Conservation (phyloP, 2,329 filamentous ascomycete genomes). For the Fusarium setosum region DNA sequence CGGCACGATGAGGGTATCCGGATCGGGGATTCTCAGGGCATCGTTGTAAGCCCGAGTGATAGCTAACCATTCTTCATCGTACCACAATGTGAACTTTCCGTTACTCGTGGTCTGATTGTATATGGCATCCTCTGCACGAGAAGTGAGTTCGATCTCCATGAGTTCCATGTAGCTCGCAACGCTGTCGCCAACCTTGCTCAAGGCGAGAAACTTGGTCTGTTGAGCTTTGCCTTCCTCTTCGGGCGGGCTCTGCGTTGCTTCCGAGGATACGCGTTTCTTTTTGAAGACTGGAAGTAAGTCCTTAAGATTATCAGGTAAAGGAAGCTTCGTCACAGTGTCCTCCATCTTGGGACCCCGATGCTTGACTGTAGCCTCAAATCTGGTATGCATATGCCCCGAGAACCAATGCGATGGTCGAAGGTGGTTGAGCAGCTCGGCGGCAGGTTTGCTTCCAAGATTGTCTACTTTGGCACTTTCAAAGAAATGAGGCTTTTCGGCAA, state of each 20-base stretch:
- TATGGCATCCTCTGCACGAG: constrained; percentile 46
- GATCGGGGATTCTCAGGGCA: constrained; percentile 72
- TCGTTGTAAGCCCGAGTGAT: constrained; percentile 84
- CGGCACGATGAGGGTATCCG: constrained; percentile 70
- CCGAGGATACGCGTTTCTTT: neutral
- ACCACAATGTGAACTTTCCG: constrained; percentile 58
- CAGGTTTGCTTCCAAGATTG: constrained; percentile 82
- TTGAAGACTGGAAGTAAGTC: constrained; percentile 11
- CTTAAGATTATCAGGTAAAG: constrained; percentile 1
- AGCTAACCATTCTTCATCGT: constrained; percentile 94
- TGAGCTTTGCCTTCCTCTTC: constrained; percentile 66
- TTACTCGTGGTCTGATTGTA: constrained; percentile 44
- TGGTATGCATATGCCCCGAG: constrained; percentile 89
- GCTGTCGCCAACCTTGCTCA: constrained; percentile 88
- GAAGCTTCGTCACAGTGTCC: neutral
- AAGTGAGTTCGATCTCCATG: constrained; percentile 53
- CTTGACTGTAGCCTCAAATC: constrained; percentile 75
- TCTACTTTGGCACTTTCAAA: constrained; percentile 79
- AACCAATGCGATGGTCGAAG: constrained; percentile 90
- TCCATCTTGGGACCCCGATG: constrained; percentile 54
- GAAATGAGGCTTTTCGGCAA: constrained; percentile 78
- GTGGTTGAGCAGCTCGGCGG: constrained; percentile 80
- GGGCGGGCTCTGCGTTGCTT: too few species aligned
- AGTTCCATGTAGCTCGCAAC: constrained; percentile 83
- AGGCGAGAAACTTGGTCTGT: constrained; percentile 85